Percentiles rank a stretch among this genome's conserved stretches.
Evolutionary conservation across 2,329 filamentous ascomycete species (phyloP).

Genomic region (Didymella pinodella): DNA sequence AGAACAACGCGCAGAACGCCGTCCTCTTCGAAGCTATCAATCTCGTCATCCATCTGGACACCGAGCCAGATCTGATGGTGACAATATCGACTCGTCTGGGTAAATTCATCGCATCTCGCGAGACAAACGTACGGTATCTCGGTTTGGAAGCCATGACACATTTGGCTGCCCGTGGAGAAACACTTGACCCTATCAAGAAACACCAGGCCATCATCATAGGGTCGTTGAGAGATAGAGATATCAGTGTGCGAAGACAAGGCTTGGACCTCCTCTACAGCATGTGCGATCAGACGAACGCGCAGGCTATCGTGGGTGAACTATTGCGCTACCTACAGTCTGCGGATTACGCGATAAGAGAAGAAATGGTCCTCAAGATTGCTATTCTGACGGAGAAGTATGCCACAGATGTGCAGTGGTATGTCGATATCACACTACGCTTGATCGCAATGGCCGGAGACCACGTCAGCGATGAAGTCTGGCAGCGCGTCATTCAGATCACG

Average conservation of each 20-base stretch:
- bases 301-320: conserved; percentile 90
- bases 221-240: conserved; percentile 92
- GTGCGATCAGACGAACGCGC: conserved; percentile 96
- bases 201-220: conserved; percentile 96
- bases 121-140: conserved; percentile 96
- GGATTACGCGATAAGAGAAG: conserved; percentile 96
- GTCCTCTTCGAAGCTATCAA: conserved; percentile 99
- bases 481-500: conserved; percentile 97
- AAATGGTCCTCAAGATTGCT: conserved; percentile 99
- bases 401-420: conserved; percentile 98
- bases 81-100: conserved; percentile 91
- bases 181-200: conserved; percentile 95
- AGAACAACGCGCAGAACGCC: conserved; percentile 98
- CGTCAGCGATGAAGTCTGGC: conserved; percentile 99
- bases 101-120: conserved; percentile 94
- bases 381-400: conserved; percentile 99
- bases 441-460: conserved; percentile 98
- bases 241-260: conserved; percentile 94
- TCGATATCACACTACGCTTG: conserved; percentile 92
- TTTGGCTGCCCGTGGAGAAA: conserved; percentile 90
- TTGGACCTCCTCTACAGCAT: conserved; percentile 98
- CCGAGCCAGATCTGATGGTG: conserved; percentile 92
- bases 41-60: conserved; percentile 95
- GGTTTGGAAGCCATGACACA: conserved; percentile 98
- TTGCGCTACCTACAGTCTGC: conserved; percentile 94